Evolutionary conservation across 352 stramenopile genomes (phyloP), one percentile per base, ranked within the genome.

Genomic region (Peronospora destructor): DNA sequence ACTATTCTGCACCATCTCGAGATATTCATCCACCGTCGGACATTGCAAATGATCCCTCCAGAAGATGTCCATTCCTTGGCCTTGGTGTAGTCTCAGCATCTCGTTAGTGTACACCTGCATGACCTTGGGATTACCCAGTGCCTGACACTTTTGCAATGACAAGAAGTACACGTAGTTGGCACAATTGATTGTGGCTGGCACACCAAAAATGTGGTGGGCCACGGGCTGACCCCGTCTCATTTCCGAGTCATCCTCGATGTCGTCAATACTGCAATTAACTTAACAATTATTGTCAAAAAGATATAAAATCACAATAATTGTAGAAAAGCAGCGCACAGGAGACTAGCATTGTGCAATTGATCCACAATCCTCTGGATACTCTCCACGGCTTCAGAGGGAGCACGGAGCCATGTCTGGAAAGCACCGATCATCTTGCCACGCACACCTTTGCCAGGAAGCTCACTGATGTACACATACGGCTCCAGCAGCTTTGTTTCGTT

Each of bases 81-180:
- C 95, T 40, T 96, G 76, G 58, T 98, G 93, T 26, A 98, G 76
- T 50, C 94, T 87, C 29, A 98, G 77, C 69, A 98, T 90, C 76
- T 98, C 95, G 5, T 76, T 55, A 6, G 97, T 95, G 68, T 98
- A 98, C 23, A 97, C 81, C 34, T 91, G 60, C 64, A 95, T 82
- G 34, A 85, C 85, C 26, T 66, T 53, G 5, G 83, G 62, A 62
- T 92, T 98, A 5, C 78, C 56, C 7, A 98, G 66, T 10, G 68
- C 64, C 29, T 97, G 83, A 56, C 85, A 97, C 43, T 82, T 75
- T 62, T 98, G 87, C 49, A 98, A 68, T 16, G 95, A 96, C 51
- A 97, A 55, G 62, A 98, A 98, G 57, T 98, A 98, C 7, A 97
- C 92, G 67, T 98, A 99, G 62, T 99, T 99, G 45, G 93, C 94